phyloP scores from a whole-genome alignment of 768 basidiomycete species.

The Daedaleopsis nitida region DNA sequence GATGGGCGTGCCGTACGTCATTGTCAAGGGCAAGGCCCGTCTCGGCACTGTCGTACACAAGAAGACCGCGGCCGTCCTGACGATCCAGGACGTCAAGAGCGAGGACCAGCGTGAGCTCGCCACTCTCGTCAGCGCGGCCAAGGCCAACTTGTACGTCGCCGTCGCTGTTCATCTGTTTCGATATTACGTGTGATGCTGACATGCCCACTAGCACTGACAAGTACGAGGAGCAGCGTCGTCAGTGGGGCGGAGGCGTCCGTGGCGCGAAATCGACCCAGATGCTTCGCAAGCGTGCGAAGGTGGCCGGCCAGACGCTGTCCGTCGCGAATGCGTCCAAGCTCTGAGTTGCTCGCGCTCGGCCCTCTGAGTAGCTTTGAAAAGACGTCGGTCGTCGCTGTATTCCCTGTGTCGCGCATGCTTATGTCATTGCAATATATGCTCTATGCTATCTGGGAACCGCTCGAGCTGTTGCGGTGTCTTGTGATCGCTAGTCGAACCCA shows the following conservation, averaged over 20 bases:
- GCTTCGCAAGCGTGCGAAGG: slow-evolving; percentile 94
- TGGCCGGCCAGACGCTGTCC: slow-evolving; percentile 67
- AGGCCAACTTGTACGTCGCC: slow-evolving; percentile 90
- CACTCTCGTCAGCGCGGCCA: slow-evolving; percentile 89
- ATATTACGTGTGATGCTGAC: background rate
- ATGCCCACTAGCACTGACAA: slow-evolving; percentile 69
- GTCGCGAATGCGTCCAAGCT: slow-evolving; percentile 65
- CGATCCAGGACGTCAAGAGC: slow-evolving; percentile 90
- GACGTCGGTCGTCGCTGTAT: background rate
- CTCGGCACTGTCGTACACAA: slow-evolving; percentile 98
- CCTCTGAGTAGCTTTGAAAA: slow-evolving; percentile 6
- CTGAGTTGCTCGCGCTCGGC: slow-evolving; percentile 35
- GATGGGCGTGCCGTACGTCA: slow-evolving; percentile 99
- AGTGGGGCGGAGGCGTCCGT: slow-evolving; percentile 96
- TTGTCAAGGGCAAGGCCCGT: too few relatives aligned
- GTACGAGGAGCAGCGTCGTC: slow-evolving; percentile 87
- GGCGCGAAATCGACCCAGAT: slow-evolving; percentile 94
- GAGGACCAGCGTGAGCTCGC: slow-evolving; percentile 94
- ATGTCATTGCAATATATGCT: too few relatives aligned
- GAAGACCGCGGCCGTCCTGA: slow-evolving; percentile 93
- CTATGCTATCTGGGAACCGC: too few relatives aligned
- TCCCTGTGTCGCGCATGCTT: too few relatives aligned
- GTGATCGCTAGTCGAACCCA: too few relatives aligned
- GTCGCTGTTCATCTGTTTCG: background rate
- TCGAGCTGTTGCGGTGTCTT: too few relatives aligned